These are phyloP conservation scores for Myriosclerotinia scirpicola DNA, from an alignment of 2,329 filamentous ascomycete species.

Conservation along the genomic window DNA sequence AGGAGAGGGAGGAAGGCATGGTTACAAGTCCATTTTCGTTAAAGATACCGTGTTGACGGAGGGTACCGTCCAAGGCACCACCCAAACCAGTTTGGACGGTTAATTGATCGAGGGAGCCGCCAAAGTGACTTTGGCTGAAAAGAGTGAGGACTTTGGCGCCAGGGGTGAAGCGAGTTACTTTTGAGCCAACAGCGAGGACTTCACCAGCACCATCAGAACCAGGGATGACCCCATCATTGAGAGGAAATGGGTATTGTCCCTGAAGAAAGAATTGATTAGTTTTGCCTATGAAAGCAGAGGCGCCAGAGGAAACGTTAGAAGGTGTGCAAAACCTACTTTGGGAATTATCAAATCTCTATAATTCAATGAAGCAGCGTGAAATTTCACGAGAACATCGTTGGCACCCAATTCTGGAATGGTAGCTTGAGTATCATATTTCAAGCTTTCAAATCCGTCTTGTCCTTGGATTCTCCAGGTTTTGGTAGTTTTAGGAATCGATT, in stretches of 20 bases:
- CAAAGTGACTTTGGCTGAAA: slow-evolving; percentile 50
- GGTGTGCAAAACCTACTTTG: slow-evolving; percentile 31
- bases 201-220: slow-evolving; percentile 48
- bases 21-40: slow-evolving; percentile 59
- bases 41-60: slow-evolving; percentile 51
- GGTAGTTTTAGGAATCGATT: slow-evolving; percentile 37
- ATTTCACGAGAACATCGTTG: slow-evolving; percentile 56
- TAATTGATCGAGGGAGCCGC: slow-evolving; percentile 31
- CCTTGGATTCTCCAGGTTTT: slow-evolving; percentile 52
- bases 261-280: neutral
- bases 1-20: slow-evolving; percentile 52
- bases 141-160: slow-evolving; percentile 60
- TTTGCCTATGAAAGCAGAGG: neutral
- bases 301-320: no score
- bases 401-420: slow-evolving; percentile 47
- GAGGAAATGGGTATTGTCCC: slow-evolving; percentile 38
- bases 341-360: slow-evolving; percentile 44
- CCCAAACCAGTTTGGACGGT: slow-evolving; percentile 53
- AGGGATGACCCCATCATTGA: slow-evolving; percentile 36
- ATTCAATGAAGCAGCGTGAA: slow-evolving; percentile 45
- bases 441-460: slow-evolving; percentile 49
- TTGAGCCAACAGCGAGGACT: slow-evolving; percentile 52
- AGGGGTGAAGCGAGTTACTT: slow-evolving; percentile 57
- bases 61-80: slow-evolving; percentile 51
- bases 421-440: slow-evolving; percentile 46